A percentile compares a stretch with the other conserved stretches of the same genome.
Conservation (phyloP, 1,139 yeast genomes). For the Pichia sp. region DNA sequence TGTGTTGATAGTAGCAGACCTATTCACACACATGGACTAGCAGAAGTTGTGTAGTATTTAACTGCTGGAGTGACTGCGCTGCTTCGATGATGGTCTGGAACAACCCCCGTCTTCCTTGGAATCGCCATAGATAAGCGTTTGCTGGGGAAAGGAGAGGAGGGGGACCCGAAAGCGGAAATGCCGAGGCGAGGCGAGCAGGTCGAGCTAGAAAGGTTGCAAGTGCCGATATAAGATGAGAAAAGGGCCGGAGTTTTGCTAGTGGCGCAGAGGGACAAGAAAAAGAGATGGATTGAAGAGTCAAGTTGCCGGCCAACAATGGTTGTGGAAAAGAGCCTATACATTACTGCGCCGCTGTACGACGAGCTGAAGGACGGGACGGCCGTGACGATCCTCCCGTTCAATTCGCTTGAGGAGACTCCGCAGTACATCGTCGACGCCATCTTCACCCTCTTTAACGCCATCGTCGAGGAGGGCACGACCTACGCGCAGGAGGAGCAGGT, state of each 20-base stretch:
- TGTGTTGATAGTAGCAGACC: too few species aligned
- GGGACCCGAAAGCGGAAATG: not conserved
- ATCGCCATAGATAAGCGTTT: not conserved
- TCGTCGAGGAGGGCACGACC: slow-evolving; percentile 49
- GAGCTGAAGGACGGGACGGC: slow-evolving; percentile 32
- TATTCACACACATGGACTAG: too few species aligned
- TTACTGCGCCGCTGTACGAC: slow-evolving; percentile 34
- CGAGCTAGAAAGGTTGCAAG: not conserved
- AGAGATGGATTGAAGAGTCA: too few species aligned
- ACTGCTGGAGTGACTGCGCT: too few species aligned
- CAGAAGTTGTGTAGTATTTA: too few species aligned
- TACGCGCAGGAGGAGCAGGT: slow-evolving; percentile 40
- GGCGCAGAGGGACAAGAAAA: not conserved
- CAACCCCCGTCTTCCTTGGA: too few species aligned
- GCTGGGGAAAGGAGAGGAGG: too few species aligned
- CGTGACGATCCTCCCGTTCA: slow-evolving; percentile 83
- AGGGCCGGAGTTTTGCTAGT: too few species aligned
- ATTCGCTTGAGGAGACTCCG: slow-evolving; percentile 45
- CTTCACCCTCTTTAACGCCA: slow-evolving; percentile 41
- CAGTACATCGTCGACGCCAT: slow-evolving; percentile 34
- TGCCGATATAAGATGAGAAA: too few species aligned
- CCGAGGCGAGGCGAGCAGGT: not conserved
- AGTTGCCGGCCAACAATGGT: too few species aligned
- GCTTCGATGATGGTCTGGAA: too few species aligned
- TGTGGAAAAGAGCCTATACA: slow-evolving; percentile 29